phyloP scores from a whole-genome alignment of 306 rosid species.

The Quercus wislizeni region DNA sequence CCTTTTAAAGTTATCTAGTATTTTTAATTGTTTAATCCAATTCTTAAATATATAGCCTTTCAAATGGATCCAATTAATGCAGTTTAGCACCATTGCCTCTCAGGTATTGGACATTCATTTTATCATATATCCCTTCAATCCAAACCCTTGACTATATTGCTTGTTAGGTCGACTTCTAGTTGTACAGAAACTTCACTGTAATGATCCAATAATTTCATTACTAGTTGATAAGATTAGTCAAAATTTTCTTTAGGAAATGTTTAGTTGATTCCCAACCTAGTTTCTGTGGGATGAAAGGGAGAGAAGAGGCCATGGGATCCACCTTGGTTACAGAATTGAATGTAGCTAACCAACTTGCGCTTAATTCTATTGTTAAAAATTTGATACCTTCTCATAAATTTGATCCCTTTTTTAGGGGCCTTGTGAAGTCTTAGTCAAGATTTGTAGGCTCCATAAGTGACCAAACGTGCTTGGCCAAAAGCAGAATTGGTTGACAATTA shows the following conservation, averaged over 20 bases:
- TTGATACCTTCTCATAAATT: too few relatives aligned
- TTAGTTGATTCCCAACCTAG: conserved; percentile 16
- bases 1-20: neutral
- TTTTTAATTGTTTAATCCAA: too few relatives aligned
- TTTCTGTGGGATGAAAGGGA: conserved; percentile 33
- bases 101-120: too few relatives aligned
- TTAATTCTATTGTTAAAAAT: too few relatives aligned
- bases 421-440: neutral
- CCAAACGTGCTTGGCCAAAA: conserved; percentile 24
- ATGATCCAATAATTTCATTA: conserved; percentile 5
- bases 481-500: conserved; percentile 3
- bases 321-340: conserved; percentile 45
- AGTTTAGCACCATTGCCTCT: neutral
- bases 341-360: conserved; percentile 41
- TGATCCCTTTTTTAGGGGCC: neutral
- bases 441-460: conserved; percentile 11
- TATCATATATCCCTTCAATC: neutral
- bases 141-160: conserved; percentile 1
- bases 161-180: neutral
- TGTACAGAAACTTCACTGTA: neutral
- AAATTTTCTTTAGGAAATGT: conserved; percentile 10
- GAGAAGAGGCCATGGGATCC: conserved; percentile 42
- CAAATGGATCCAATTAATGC: neutral
- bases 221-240: neutral
- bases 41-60: neutral